Base-by-base conservation (phyloP, 148 eudicot species). In the Vaccinium darrowii region DNA sequence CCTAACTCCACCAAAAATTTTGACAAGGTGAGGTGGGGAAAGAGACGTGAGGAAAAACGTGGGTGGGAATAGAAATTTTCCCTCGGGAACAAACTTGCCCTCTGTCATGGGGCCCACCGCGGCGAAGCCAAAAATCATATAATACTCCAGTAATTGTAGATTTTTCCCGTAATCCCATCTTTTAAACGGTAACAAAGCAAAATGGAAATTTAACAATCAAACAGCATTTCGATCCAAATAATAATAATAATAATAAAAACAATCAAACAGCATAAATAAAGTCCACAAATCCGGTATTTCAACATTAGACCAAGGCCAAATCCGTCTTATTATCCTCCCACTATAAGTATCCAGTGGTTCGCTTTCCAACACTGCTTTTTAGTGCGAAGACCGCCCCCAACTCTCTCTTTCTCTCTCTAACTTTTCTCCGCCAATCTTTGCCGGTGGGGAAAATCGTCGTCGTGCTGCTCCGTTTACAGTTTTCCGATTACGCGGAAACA, bases 341-440 rank as follows among this genome's bases (percentile, higher is more conserved):
- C 4, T 91, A 92, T 92, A 93, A 92, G 82, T 87, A 86, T 25
- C 88, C 86, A 87, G 72, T 88, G 86, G 89, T 91, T 92, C 91
- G 90, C 92, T 90, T 90, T 91, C 92, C 93, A 90, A 89, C 88
- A 84, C 84, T 88, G 74, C 90, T 77, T 51, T 76, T n/a, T n/a
- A 86, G 89, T 88, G 85, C 92, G 83, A 88, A 83, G 82, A 81
- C 86, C 85, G 73, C 86, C 89, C 84, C 88, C 85, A 78, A 81
- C 83, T 63, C 63, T 13, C 76, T 30, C 80, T 21, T 39, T 21
- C 78, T 50, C 78, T 21, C 82, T 86, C 65, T 81, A 73, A 76
- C 85, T 78, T 72, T 82, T 83, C 79, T 75, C 83, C 91, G 51
- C 91, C 86, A 67, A 82, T 90, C 86, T 84, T 77, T 74, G 80